Conservation (phyloP, 106 monocot genomes). For the Dendrobium nobile region DNA sequence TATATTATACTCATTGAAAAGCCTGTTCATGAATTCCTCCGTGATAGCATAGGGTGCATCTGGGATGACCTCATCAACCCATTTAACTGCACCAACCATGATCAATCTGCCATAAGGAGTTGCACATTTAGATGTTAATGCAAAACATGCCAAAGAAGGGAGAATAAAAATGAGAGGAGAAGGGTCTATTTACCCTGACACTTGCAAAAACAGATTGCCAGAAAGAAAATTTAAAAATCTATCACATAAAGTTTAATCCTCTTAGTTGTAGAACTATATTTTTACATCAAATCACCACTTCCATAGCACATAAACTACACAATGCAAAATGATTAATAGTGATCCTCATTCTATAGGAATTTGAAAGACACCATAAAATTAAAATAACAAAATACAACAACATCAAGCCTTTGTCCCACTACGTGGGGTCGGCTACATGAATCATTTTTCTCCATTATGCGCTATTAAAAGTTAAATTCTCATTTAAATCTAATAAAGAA, state of each 20-base stretch:
- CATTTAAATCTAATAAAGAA: too few relatives aligned
- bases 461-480: too few relatives aligned
- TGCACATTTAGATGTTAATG: background rate
- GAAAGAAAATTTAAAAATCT: background rate
- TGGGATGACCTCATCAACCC: conserved; percentile 92
- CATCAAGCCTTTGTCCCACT: background rate
- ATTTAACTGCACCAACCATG: conserved; percentile 93
- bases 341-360: background rate
- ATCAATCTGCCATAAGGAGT: conserved; percentile 47
- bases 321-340: background rate
- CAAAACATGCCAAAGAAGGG: background rate
- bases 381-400: background rate
- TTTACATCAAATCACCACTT: background rate
- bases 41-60: conserved; percentile 98
- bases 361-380: background rate
- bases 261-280: background rate
- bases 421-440: too few relatives aligned
- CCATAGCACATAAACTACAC: background rate
- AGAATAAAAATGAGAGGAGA: background rate
- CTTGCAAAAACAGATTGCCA: background rate
- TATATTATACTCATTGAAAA: conserved; percentile 62
- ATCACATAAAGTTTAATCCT: background rate
- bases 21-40: conserved; percentile 80
- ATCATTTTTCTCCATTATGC: too few relatives aligned
- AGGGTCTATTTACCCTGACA: background rate